Percentiles rank a stretch among this genome's conserved stretches.
Conservation (phyloP, 2,329 filamentous ascomycete species). For the Verticillium albo-atrum region DNA sequence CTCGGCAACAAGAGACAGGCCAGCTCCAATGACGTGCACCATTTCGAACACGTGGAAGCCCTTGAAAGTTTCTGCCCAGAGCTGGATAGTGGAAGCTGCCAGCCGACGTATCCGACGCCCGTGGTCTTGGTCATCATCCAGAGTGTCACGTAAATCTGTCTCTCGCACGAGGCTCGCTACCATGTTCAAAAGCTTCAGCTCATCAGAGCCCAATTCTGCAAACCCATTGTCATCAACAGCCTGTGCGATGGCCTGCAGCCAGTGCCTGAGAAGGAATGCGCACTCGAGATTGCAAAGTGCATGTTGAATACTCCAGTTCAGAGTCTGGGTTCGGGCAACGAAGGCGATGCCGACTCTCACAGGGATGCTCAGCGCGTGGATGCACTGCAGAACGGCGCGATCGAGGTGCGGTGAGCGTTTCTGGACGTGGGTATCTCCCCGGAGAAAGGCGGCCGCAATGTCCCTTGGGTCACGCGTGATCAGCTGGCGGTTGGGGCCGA, state of each 20-base stretch:
- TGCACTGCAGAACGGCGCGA: constrained; percentile 46
- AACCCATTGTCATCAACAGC: constrained; percentile 10
- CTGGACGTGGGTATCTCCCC: constrained; percentile 23
- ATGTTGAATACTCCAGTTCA: constrained; percentile 52
- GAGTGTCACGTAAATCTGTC: constrained; percentile 13
- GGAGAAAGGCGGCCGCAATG: constrained; percentile 35
- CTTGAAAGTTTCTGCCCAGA: constrained; percentile 25
- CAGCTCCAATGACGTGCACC: constrained; percentile 15
- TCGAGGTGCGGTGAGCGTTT: constrained; percentile 37
- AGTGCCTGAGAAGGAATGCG: constrained; percentile 39
- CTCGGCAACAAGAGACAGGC: constrained; percentile 11
- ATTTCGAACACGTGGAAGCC: constrained; percentile 22
- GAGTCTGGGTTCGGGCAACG: constrained; percentile 46
- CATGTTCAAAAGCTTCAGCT: constrained; percentile 16
- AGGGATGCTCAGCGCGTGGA: constrained; percentile 48
- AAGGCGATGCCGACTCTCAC: constrained; percentile 48
- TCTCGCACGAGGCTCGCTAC: constrained; percentile 17
- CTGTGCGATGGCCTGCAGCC: constrained; percentile 22
- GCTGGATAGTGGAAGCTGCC: constrained; percentile 14
- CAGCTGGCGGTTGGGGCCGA: constrained; percentile 30
- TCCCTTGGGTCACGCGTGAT: constrained; percentile 39
- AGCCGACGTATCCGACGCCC: constrained; percentile 13
- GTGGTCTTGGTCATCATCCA: constrained; percentile 12
- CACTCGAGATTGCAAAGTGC: constrained; percentile 49
- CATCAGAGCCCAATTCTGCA: constrained; percentile 9